Percentiles rank a stretch among this genome's conserved stretches.
Conservation (phyloP, 495 filamentous ascomycete species). For the Penicillium diatomitis region DNA sequence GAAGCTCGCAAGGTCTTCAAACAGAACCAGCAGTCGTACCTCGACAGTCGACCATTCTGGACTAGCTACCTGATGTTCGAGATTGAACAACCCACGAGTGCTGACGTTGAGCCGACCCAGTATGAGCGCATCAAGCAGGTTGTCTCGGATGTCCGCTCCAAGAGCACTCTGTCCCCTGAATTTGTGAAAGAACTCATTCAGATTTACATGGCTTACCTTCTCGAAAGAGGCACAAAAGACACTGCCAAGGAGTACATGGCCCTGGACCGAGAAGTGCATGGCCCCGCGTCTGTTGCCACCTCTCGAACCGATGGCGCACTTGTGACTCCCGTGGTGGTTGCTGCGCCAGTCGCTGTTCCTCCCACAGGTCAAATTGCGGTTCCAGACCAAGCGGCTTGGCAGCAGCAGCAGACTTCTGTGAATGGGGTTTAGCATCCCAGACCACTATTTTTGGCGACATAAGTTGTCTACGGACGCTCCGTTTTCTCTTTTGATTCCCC, state of each 20-base stretch:
- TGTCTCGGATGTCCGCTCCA: conserved; percentile 64
- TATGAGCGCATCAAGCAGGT: conserved; percentile 71
- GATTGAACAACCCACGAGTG: conserved; percentile 71
- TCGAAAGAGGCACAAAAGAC: conserved; percentile 73
- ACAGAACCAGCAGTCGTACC: conserved; percentile 75
- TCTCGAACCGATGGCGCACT: conserved; percentile 24
- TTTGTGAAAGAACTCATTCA: conserved; percentile 70
- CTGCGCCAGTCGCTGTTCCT: conserved; percentile 8
- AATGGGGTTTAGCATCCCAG: conserved; percentile 23
- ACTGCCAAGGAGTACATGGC: conserved; percentile 78
- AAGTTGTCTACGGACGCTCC: no score
- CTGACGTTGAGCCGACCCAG: conserved; percentile 53
- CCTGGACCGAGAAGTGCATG: conserved; percentile 80
- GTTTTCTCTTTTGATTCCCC: no score
- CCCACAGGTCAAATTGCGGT: conserved; percentile 7
- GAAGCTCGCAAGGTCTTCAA: conserved; percentile 82
- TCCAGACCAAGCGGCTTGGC: conserved; percentile 26
- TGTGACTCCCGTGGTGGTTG: conserved; percentile 5
- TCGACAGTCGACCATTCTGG: conserved; percentile 89
- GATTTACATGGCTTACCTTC: conserved; percentile 75
- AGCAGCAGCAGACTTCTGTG: conserved; percentile 28
- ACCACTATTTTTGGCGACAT: no score
- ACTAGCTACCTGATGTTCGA: conserved; percentile 83
- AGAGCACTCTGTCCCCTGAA: conserved; percentile 58
- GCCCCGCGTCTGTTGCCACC: conserved; percentile 38